Base-by-base conservation (phyloP, 1,139 yeast species). In the Geotrichum reessii region DNA sequence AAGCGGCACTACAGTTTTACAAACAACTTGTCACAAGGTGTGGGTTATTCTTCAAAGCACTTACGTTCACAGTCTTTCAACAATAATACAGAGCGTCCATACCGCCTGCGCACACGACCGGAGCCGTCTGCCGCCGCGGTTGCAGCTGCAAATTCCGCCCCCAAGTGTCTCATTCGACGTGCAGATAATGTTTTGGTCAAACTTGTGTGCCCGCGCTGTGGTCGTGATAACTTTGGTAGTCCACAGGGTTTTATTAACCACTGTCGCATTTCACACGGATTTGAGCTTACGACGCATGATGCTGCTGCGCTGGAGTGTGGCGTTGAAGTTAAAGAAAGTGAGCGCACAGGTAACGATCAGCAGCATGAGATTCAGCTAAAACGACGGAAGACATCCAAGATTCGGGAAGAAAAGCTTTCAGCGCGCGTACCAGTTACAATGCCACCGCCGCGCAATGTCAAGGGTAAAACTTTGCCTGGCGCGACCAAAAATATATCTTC, bases 191-290 rank as follows among this genome's bases (percentile, higher is more conserved):
- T 86, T 0, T 73, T 86, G 33, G 91, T 87, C 31, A 58, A 84
- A 57, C 75, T 87, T 31, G 83, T 83, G 7, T 87, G 95, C 69
- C 83, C 85, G 0, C 81, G 78, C 58, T 87, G 95, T 70, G 79
- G 77, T 21, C 73, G 93, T 58, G 79, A 83, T 55, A 87, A 86
- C 63, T 87, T 87, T 68, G 83, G 88, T 6, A 82, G 88, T 14
- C 89, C 91, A 0, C 95, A 87, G 69, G 95, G 95, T 25, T 86
- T 87, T 63, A 77, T 87, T 47, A 87, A 86, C 68, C 95, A 87
- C 69, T 81, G 87, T 62, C 74, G 95, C 63, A 80, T 86, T 27
- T 87, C 92, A 3, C 95, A 87, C 69, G 76, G 83, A 17, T 81
- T 80, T 60, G 90, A 86, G 62, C 86, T 81, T 64, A 80, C 86